Percentiles rank a stretch among this genome's conserved stretches.
Conservation (phyloP, 139 green algal genomes). For the Chlamydomonas sp. region DNA sequence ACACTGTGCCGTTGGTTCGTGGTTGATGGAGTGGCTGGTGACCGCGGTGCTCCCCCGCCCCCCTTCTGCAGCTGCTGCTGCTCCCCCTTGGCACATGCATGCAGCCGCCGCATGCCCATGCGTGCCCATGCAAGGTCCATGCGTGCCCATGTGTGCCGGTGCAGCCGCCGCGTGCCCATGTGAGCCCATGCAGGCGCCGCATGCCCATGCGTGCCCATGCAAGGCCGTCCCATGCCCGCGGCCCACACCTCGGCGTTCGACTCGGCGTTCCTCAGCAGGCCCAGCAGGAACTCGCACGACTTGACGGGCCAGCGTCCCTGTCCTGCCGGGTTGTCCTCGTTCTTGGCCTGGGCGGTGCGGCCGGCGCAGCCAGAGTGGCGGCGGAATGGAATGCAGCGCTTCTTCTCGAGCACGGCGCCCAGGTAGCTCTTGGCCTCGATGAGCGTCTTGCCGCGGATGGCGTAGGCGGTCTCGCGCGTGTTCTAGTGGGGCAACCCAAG, state of each 20-base stretch:
- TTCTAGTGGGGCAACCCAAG: too few species aligned
- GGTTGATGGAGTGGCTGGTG: too few species aligned
- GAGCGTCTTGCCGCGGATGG: slow-evolving; percentile 78
- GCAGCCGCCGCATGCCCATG: background rate
- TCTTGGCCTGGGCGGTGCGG: slow-evolving; percentile 75
- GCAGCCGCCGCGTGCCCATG: background rate
- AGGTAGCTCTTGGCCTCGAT: slow-evolving; percentile 93
- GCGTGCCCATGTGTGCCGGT: background rate
- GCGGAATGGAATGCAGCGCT: slow-evolving; percentile 90
- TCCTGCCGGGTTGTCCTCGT: slow-evolving; percentile 69
- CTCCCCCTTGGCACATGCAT: too few species aligned
- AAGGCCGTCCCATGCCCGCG: slow-evolving; percentile 3
- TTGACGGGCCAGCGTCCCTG: slow-evolving; percentile 97
- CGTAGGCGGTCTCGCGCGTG: slow-evolving; percentile 80
- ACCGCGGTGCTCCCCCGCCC: too few species aligned
- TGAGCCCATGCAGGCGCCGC: background rate
- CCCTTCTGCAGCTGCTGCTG: too few species aligned
- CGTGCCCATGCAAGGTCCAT: background rate
- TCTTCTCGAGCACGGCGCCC: slow-evolving; percentile 88
- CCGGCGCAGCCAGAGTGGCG: slow-evolving; percentile 87
- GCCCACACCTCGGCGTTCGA: slow-evolving; percentile 97
- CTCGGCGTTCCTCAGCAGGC: slow-evolving; percentile 97
- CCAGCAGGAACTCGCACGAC: slow-evolving; percentile 86
- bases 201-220: too few species aligned
- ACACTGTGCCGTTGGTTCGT: too few species aligned